A percentile compares a stretch with the other conserved stretches of the same genome.
Evolutionary conservation across 2,329 filamentous ascomycete genomes (phyloP).

Genomic region (Acarospora socialis): DNA sequence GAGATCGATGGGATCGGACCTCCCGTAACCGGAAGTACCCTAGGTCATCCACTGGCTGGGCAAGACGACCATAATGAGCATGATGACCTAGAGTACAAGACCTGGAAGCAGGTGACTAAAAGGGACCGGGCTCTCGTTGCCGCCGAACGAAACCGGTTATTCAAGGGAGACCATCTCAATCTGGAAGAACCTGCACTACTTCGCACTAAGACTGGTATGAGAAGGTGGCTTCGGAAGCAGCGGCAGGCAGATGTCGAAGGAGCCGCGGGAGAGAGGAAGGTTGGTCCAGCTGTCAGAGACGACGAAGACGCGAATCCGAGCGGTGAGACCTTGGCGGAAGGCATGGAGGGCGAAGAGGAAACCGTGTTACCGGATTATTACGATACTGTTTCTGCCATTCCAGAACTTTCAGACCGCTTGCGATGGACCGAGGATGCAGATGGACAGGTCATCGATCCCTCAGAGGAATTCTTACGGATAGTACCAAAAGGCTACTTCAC

Average conservation of each 20-base stretch:
- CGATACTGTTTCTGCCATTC: conserved; percentile 70
- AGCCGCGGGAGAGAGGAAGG: conserved; percentile 31
- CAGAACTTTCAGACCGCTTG: conserved; percentile 63
- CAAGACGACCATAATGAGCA: conserved; percentile 63
- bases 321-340: conserved; percentile 74
- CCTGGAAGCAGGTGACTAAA: conserved; percentile 98
- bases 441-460: conserved; percentile 75
- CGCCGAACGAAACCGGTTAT: conserved; percentile 72
- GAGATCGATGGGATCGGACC: conserved; percentile 67
- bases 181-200: conserved; percentile 75
- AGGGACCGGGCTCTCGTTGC: conserved; percentile 80
- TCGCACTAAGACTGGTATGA: conserved; percentile 75
- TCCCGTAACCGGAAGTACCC: too few relatives aligned
- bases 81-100: conserved; percentile 83
- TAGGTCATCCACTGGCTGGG: too few relatives aligned
- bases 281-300: conserved; percentile 31
- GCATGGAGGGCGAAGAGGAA: conserved; percentile 82
- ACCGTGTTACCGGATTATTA: conserved; percentile 88
- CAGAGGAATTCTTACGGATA: conserved; percentile 69
- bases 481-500: conserved; percentile 62
- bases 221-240: conserved; percentile 68
- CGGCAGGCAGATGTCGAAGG: conserved; percentile 48
- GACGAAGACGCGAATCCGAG: conserved; percentile 35
- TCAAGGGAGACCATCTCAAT: conserved; percentile 73
- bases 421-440: conserved; percentile 84